Percentiles rank a stretch among this genome's conserved stretches.
Evolutionary conservation across 768 basidiomycete genomes (phyloP).

Genomic region (Amanita rimosa): DNA sequence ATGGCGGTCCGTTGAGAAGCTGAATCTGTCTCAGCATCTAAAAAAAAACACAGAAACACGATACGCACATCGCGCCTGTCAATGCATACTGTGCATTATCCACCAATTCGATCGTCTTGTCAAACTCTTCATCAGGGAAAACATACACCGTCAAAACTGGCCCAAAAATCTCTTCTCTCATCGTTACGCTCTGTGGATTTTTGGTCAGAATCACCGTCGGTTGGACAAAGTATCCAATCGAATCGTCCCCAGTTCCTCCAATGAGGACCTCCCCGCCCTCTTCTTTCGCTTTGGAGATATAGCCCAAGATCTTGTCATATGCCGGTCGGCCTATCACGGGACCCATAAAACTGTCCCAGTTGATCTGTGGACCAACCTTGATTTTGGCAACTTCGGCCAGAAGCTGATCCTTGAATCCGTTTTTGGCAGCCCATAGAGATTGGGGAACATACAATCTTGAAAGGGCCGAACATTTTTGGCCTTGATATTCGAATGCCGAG

Average conservation of each 20-base stretch:
- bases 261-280: conserved; percentile 83
- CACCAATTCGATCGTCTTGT: conserved; percentile 78
- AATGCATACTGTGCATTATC: conserved; percentile 82
- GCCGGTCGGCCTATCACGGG: conserved; percentile 91
- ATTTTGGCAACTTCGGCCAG: conserved; percentile 72
- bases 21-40: conserved; percentile 18
- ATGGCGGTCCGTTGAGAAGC: conserved; percentile 75
- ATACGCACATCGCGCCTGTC: conserved; percentile 84
- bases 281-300: conserved; percentile 79
- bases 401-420: conserved; percentile 67
- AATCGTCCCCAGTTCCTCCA: conserved; percentile 82
- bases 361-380: conserved; percentile 65
- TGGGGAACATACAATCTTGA: conserved; percentile 86
- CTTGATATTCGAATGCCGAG: conserved; percentile 93
- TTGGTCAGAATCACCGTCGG: conserved; percentile 92
- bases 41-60: not conserved
- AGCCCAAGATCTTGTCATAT: conserved; percentile 76
- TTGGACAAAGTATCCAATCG: conserved; percentile 87
- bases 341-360: conserved; percentile 85
- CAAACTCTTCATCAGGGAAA: conserved; percentile 79
- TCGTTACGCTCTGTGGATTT: conserved; percentile 80
- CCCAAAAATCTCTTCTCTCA: conserved; percentile 95
- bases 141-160: conserved; percentile 92
- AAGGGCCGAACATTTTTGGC: conserved; percentile 95
- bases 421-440: conserved; percentile 69